phyloP scores from a whole-genome alignment of 441 rosid genomes.

The Adansonia gregorii region DNA sequence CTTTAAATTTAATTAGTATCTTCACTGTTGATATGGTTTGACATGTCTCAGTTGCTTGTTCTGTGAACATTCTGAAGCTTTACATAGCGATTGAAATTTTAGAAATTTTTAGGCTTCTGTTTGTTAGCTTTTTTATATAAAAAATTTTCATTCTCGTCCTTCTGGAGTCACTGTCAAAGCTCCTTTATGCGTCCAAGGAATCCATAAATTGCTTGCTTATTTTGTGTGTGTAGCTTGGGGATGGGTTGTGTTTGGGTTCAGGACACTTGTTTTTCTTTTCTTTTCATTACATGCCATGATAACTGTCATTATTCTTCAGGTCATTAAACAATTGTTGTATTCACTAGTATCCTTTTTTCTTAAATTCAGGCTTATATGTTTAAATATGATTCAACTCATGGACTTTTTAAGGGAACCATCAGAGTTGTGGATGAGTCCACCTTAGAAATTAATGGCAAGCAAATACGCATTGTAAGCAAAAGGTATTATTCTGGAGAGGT shows the following conservation, averaged over 20 bases:
- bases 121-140: neutral
- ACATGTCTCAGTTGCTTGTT: neutral
- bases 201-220: neutral
- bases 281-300: no score
- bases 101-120: neutral
- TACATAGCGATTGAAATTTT: no score
- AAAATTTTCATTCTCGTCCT: neutral
- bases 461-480: slow-evolving; percentile 68
- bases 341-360: neutral
- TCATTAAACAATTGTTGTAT: slow-evolving; percentile 22
- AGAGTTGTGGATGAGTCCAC: slow-evolving; percentile 76
- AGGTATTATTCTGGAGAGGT: slow-evolving; percentile 50
- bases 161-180: neutral
- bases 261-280: no score
- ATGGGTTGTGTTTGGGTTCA: neutral
- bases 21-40: neutral
- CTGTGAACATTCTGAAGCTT: neutral
- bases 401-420: slow-evolving; percentile 70
- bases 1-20: neutral
- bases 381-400: slow-evolving; percentile 97
- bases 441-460: slow-evolving; percentile 88
- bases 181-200: neutral
- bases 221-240: neutral
- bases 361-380: slow-evolving; percentile 90
- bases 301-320: neutral